Evolutionary conservation across 2,329 filamentous ascomycete genomes (phyloP), one percentile per base, ranked within the genome.

Genomic region (Chaetomium sp.): DNA sequence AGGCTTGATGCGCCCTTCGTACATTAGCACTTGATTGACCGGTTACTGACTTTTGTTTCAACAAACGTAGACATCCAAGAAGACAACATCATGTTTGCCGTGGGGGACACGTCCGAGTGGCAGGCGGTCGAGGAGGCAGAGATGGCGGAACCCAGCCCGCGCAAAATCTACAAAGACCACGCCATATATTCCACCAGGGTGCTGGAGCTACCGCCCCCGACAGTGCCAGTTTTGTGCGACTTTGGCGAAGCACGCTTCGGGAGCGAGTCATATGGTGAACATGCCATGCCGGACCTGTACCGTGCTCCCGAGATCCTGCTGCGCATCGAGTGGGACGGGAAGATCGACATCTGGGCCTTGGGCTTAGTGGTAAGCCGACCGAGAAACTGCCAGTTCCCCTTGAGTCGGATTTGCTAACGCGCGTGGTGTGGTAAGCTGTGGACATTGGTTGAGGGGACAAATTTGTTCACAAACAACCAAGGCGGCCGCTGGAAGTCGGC

Each of bases 321-420:
- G 38, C 23, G 58, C n/a, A 35, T 57, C 5, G 25, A 60, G 21
- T 66, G 61, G 65, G 25, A 47, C n/a, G 47, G 42, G 10, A 61
- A 64, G 51, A 66, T 66, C 21, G 61, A 66, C 42, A 66, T 64
- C 4, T 64, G 65, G 65, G 57, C 57, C 4, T 29, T 64, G 25
- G 61, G 53, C 2, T 13, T 66, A 6, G 42, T 61, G 25, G 50
- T 61, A 49, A 49, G 56, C 5, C 23, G 4, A 2, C 12, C 3
- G 16, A n/a, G 38, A 7, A 1, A 4, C 5, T 8, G 38, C 4
- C 5, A 3, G 35, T 13, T 35, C 6, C 0, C 6, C 31, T 25
- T 13, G 4, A 13, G 9, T 7, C 4, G 10, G 16, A 31, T 6
- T 27, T 61, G 57, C 31, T 57, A 35, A 27, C 31, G 10, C 38